Evolutionary conservation across 2,329 filamentous ascomycete genomes (phyloP), one percentile per base, ranked within the genome.

Genomic region (Volutella citrinella): DNA sequence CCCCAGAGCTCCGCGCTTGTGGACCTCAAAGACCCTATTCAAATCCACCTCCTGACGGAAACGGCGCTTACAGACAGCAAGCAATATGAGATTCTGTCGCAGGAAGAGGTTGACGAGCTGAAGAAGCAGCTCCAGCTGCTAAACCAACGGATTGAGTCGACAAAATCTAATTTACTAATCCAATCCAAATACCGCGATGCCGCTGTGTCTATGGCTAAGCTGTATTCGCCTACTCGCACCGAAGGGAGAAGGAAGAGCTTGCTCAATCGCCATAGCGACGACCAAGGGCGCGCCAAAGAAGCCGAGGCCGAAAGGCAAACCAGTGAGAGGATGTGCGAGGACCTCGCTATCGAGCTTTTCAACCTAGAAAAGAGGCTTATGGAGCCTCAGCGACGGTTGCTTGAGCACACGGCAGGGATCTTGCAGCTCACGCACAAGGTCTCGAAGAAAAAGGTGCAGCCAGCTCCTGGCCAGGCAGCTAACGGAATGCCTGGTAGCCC

Each of bases 101-200:
- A 91, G 49, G 89, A 95, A 57, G 90, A 97, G 63, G 84, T 96
- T 19, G 93, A 97, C 47, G 76, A 79, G 28, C 66, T 97, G 52
- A 98, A 97, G 72, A 95, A 89, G 60, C 87, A 95, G 67, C 78
- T 82, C 43, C 76, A 80, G 38, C 70, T 79, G 21, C 64, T 97
- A 30, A 72, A 76, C 17, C 78, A 82, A 54, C 83, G 87, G n/a
- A 82, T 95, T 47, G 86, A 91, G 43, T 82, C 87, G 22, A 82
- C 87, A 14, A 80, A 83, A 47, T 78, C 87, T 40, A 95, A 91
- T 62, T 73, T 98, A 22, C 81, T 82, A 19, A 80, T 97, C 27
- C 93, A 98, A 61, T 85, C 82, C 34, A 98, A 97, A 67, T 88
- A 96, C 52, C 85, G 89, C 51, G 91, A 97, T 72, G 93, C 93